Conservation (phyloP, 805 yeast genomes). For the Lachancea quebecensis region DNA sequence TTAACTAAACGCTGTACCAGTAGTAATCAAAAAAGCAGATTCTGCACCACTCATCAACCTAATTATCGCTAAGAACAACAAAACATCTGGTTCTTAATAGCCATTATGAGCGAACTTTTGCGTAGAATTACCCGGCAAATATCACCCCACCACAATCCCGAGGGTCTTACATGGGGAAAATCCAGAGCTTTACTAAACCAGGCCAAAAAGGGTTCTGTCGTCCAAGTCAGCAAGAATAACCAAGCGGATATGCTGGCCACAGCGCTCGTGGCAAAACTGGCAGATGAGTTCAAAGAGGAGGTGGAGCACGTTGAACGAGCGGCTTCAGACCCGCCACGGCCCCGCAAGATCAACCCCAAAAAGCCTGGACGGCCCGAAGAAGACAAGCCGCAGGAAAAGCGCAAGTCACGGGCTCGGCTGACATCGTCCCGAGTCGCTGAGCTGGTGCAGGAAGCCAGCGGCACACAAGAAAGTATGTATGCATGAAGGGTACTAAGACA, state of each 20-base stretch:
- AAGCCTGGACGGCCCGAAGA: neutral
- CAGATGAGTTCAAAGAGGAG: constrained; percentile 5
- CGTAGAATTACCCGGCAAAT: constrained; percentile 5
- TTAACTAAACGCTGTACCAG: too few species aligned
- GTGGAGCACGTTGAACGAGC: constrained; percentile 5
- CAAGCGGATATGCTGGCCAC: neutral
- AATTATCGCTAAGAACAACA: too few species aligned
- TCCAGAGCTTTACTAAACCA: neutral
- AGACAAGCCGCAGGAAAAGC: neutral
- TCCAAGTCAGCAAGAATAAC: too few species aligned
- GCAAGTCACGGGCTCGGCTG: constrained; percentile 5
- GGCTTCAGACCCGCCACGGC: neutral
- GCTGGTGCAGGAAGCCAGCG: constrained; percentile 4
- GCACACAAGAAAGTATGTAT: constrained; percentile 7
- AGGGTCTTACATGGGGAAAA: constrained; percentile 7
- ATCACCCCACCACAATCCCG: constrained; percentile 8
- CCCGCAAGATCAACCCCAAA: neutral
- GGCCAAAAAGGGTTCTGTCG: neutral
- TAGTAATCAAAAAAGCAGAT: too few species aligned
- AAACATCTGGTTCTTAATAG: neutral
- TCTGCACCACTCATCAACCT: too few species aligned
- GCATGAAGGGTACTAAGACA: neutral
- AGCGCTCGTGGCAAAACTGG: constrained; percentile 1
- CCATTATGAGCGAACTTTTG: neutral
- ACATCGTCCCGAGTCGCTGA: constrained; percentile 3